Evolutionary conservation across 495 filamentous ascomycete genomes (phyloP).

Genomic region (Parmelia sp.): DNA sequence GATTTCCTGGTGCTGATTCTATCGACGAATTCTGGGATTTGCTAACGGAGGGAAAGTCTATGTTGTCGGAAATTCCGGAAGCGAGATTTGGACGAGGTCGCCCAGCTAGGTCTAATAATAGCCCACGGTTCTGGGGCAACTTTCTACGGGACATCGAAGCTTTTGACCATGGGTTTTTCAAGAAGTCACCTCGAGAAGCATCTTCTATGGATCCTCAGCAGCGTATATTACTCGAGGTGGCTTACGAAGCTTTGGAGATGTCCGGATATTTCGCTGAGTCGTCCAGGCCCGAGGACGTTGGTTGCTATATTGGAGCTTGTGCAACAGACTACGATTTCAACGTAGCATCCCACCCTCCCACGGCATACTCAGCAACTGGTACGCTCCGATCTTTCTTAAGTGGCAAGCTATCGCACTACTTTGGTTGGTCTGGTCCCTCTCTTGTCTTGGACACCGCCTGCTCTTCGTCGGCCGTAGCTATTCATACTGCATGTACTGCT

Average conservation of each 20-base stretch:
- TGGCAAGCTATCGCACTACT: conserved; percentile 32
- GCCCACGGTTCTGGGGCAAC: conserved; percentile 33
- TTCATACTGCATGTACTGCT: conserved; percentile 29
- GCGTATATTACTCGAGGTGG: conserved; percentile 39
- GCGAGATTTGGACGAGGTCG: conserved; percentile 25
- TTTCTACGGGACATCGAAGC: conserved; percentile 40
- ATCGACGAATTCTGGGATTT: conserved; percentile 31
- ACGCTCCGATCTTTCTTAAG: conserved; percentile 28
- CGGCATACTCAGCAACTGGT: conserved; percentile 34
- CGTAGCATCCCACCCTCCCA: conserved; percentile 27
- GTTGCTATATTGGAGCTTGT: conserved; percentile 24
- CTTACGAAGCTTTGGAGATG: conserved; percentile 45
- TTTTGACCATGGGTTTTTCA: conserved; percentile 52
- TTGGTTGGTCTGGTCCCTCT: conserved; percentile 45
- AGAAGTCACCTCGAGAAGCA: conserved; percentile 38
- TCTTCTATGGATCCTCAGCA: conserved; percentile 31
- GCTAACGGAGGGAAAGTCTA: conserved; percentile 26
- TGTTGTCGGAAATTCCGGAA: conserved; percentile 20
- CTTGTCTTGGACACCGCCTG: conserved; percentile 45
- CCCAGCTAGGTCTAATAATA: conserved; percentile 19
- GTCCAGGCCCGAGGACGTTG: conserved; percentile 16
- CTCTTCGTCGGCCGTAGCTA: conserved; percentile 36
- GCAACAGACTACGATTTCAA: conserved; percentile 34
- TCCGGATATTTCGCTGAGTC: conserved; percentile 15
- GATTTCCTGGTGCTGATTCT: conserved; percentile 27